Evolutionary conservation across 768 basidiomycete genomes (phyloP), one percentile per base, ranked within the genome.

Genomic region (Kwoniella sp.): DNA sequence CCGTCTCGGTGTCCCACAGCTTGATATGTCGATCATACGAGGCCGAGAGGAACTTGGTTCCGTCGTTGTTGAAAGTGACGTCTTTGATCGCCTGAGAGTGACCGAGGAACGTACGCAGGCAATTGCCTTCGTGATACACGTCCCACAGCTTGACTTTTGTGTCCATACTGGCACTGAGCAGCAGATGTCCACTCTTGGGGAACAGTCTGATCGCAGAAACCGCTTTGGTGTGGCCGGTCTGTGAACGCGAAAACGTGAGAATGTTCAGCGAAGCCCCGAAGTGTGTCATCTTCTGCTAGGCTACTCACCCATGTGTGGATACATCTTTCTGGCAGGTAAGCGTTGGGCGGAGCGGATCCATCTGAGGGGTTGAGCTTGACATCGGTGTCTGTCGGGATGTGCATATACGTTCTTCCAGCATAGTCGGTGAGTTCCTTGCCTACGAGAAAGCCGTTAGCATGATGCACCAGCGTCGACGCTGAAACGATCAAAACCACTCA

Each of bases 111-210:
- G 96, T 98, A 31, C 96, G 87, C 55, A 99, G 83, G 80, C 95
- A 97, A 72, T 97, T 96, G 58, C 93, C 93, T 74, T 95, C 91
- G 50, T 91, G 92, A 77, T 99, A 98, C 2, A 98, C 86, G 75
- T 98, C 96, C 96, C 96, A 99, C 31, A 99, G 54, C 85, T 99
- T 99, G 83, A 99, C 91, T 81, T 97, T 94, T 9, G 93, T 97
- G 81, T 99, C 96, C 93, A 98, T 93, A 52, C 91, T 93, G 0
- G 90, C 95, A 78, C 90, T 93, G 67, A 99, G 87, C 63, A 99
- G 80, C 13, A 99, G 84, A 82, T 99, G 96, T 0, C 93, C 94
- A 7, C 91, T 92, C 63, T 89, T 85, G 23, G 96, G 96, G 83
- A 98, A 95, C 38, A 92, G 84, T 58, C 92, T 90, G 65, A 99